Conservation (phyloP, 768 basidiomycete species). For the Leccinum subtestaceum region DNA sequence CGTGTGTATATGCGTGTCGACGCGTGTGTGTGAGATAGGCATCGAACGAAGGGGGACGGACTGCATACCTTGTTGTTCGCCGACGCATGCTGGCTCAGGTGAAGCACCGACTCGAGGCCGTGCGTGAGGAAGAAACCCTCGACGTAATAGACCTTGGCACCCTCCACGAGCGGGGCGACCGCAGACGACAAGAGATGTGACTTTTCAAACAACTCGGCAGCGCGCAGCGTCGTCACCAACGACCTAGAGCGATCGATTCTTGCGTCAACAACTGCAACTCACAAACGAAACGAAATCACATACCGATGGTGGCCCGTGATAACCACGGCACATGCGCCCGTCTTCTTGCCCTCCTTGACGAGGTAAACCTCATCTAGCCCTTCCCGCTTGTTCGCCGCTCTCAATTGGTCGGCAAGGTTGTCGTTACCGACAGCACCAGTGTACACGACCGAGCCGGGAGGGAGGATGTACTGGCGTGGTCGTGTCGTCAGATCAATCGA, state of each 20-base stretch:
- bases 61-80: conserved; percentile 63
- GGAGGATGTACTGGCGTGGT: conserved; percentile 75
- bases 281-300: conserved; percentile 10
- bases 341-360: conserved; percentile 82
- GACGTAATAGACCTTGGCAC: conserved; percentile 87
- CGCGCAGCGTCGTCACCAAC: conserved; percentile 86
- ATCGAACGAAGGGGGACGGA: background rate
- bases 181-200: conserved; percentile 73
- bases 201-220: conserved; percentile 85
- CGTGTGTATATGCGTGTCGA: background rate
- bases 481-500: background rate
- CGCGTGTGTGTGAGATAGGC: background rate
- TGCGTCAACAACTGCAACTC: background rate
- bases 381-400: conserved; percentile 87
- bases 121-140: conserved; percentile 98
- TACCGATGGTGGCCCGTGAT: conserved; percentile 92
- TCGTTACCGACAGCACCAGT: conserved; percentile 94
- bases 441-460: conserved; percentile 85
- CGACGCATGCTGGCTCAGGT: conserved; percentile 76
- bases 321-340: conserved; percentile 95
- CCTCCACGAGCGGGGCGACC: conserved; percentile 74
- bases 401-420: conserved; percentile 84
- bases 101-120: conserved; percentile 66
- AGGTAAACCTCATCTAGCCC: conserved; percentile 86
- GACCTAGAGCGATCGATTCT: conserved; percentile 49